Evolutionary conservation across 768 basidiomycete species (phyloP).

Genomic region (Lepiota subincarnata): DNA sequence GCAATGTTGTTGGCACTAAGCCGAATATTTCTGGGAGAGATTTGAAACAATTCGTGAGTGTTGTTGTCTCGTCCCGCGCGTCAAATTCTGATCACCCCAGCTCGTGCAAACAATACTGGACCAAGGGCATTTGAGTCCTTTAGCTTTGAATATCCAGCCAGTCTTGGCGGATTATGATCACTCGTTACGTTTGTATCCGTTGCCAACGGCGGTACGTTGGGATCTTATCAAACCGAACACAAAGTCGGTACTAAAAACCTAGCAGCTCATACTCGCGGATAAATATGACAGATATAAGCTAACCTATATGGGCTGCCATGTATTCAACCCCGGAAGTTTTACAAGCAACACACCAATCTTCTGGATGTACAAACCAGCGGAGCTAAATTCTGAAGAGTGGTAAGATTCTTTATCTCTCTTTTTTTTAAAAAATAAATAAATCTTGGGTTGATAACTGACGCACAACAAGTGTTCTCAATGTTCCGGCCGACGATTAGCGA

Average conservation of each 20-base stretch:
- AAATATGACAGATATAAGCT: constrained; percentile 94
- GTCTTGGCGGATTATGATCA: constrained; percentile 90
- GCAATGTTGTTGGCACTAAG: constrained; percentile 89
- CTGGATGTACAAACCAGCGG: constrained; percentile 87
- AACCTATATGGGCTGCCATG: constrained; percentile 97
- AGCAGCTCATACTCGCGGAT: constrained; percentile 87
- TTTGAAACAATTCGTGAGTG: constrained; percentile 81
- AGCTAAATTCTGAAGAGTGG: constrained; percentile 84
- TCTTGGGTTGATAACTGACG: not conserved
- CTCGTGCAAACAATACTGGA: constrained; percentile 96
- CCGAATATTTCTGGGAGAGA: constrained; percentile 73
- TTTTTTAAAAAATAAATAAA: too few species aligned
- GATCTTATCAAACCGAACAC: not conserved
- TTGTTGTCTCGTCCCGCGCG: not conserved
- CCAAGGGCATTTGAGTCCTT: constrained; percentile 89
- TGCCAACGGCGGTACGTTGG: constrained; percentile 79
- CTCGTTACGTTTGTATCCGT: constrained; percentile 84
- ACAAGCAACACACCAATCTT: constrained; percentile 79
- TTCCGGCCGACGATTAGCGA: constrained; percentile 3
- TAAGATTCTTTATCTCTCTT: constrained; percentile 24
- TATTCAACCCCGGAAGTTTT: constrained; percentile 96
- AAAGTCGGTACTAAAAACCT: not conserved
- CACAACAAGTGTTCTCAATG: constrained; percentile 7
- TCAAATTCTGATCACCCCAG: constrained; percentile 32
- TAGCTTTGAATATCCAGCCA: constrained; percentile 82